Base-by-base conservation (phyloP, 2,329 filamentous ascomycete genomes). In the Eutypa lata region DNA sequence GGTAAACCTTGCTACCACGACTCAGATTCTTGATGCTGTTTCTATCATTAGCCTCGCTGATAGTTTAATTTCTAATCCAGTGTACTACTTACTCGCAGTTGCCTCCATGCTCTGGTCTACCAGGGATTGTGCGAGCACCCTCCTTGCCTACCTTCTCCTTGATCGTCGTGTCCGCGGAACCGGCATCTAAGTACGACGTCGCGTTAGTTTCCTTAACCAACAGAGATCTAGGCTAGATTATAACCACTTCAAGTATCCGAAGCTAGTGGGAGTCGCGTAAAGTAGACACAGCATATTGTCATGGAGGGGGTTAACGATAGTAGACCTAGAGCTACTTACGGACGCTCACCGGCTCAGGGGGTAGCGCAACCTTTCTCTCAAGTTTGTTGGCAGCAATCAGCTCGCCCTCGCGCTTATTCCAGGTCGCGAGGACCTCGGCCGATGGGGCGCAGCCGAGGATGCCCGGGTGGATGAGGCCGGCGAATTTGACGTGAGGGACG, bases 361-460 rank as follows among this genome's bases (percentile, higher is more conserved):
- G 89, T 59, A 89, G 79, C 0, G 92, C 92, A 14, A 96, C 91
- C 49, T 84, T 80, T 51, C 89, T 81, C 47, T 82, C 77, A 48
- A 89, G 79, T 65, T 84, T 80, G 47, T 84, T 81, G 2, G 86
- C 82, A 0, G 82, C 76, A 56, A 96, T 92, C 10, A 97, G 79
- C 57, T 93, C 89, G 13, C 73, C 86, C 70, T 97, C 92, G 33
- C 92, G 88, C 53, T 76, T 78, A 66, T 96, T 96, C 92, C 92
- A 96, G 49, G 84, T 86, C 0, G 81, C 83, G 11, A 96, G 82
- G 16, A 97, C 76, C 60, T 90, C 86, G 3, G 84, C 75, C 0
- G 89, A 93, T 0, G 92, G 92, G 0, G 92, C 92, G 65, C 91
- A 96, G 18, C 92, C 92, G 10, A 97, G 76, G 58, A 97, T 96